A percentile compares a stretch with the other conserved stretches of the same genome.
phyloP scores from a whole-genome alignment of 768 basidiomycete genomes.

The Termitomyces heimii region DNA sequence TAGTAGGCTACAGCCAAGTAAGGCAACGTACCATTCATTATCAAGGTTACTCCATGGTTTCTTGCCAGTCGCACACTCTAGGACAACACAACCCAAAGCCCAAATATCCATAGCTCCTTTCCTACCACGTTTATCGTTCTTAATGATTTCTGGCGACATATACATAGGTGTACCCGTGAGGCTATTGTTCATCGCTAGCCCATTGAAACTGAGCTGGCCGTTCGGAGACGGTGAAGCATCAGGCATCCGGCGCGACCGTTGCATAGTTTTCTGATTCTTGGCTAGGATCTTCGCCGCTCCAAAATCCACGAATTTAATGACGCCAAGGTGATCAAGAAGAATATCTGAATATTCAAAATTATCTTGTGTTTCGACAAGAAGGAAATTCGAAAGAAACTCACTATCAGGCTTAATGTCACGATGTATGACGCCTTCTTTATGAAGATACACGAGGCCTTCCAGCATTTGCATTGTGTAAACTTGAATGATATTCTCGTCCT shows the following conservation, averaged over 20 bases:
- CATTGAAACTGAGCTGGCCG: constrained; percentile 28
- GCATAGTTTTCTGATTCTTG: constrained; percentile 80
- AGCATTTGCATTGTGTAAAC: constrained; percentile 97
- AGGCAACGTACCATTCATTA: constrained; percentile 82
- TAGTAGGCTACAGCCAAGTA: background rate
- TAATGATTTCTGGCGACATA: constrained; percentile 98
- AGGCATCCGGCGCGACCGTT: constrained; percentile 57
- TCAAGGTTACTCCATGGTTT: constrained; percentile 99
- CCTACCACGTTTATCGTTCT: constrained; percentile 82
- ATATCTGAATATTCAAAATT: constrained; percentile 57
- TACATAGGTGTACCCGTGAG: constrained; percentile 99
- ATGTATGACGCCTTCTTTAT: constrained; percentile 88
- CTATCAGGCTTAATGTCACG: constrained; percentile 99
- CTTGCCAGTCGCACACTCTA: constrained; percentile 93
- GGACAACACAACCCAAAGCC: constrained; percentile 95
- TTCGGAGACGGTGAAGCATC: constrained; percentile 29
- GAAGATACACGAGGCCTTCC: constrained; percentile 89
- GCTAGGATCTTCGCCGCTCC: constrained; percentile 96
- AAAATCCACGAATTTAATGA: constrained; percentile 97
- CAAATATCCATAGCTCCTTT: constrained; percentile 98
- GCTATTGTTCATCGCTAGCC: constrained; percentile 67
- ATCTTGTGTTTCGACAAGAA: background rate
- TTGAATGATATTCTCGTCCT: constrained; percentile 94
- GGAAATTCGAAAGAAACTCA: constrained; percentile 33
- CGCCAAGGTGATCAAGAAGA: constrained; percentile 80